Evolutionary conservation across 1,284 basidiomycete genomes (phyloP), one percentile per base, ranked within the genome.

Genomic region (Austroboletus rostrupii): DNA sequence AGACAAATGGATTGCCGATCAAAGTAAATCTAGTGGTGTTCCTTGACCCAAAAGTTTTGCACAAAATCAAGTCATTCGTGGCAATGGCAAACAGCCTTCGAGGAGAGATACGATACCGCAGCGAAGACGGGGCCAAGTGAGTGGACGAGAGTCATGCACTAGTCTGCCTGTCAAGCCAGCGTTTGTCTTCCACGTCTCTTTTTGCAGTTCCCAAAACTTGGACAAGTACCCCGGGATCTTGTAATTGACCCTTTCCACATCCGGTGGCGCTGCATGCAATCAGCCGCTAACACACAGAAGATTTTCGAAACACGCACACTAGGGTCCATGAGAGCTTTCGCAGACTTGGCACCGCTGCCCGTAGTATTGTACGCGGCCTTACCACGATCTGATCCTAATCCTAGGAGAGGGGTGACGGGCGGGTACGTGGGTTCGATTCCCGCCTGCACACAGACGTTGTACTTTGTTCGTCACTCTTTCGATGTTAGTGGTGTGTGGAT

Each of bases 111-210:
- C 92, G 65, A 99, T 99, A 35, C 97, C 97, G 54, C 96, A 85
- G 44, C 80, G 81, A 40, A 98, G 80, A 49, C 81, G 75, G 10
- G 96, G 95, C 97, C 97, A 99, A 0, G 81, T 77, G 50, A 81
- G 76, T 3, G 96, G 97, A 13, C 96, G 79, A 28, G 96, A 98
- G 67, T 98, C 96, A 64, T 90, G 99, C 0, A 86, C 87, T 63
- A 99, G 97, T 19, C 92, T 83, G 60, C 97, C 94, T 0, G 96
- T 98, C 53, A 99, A 72, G 0, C 92, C 95, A 20, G 91, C 90
- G 61, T 99, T 99, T 20, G 95, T 98, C n/a, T 80, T 84, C 93
- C 94, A 98, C 96, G 99, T 99, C 52, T 96, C 94, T 57, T 79
- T 77, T 64, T 99, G 93, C 32, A 99, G 74, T 66, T 99, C 96